phyloP scores from a whole-genome alignment of 2,329 filamentous ascomycete genomes.

The Colletotrichum falcatum region DNA sequence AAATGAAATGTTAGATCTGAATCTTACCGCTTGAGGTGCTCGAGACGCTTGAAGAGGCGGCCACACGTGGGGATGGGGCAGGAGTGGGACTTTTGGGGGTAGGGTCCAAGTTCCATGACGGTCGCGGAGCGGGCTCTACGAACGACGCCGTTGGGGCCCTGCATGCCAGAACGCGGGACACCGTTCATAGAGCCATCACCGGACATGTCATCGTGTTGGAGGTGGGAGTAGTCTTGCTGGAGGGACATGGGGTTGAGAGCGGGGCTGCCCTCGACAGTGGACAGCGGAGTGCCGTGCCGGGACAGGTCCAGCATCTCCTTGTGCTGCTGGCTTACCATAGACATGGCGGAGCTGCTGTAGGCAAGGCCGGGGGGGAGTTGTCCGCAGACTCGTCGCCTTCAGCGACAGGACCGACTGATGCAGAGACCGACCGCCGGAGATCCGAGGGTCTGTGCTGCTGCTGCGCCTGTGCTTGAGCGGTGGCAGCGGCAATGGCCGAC shows the following conservation, averaged over 20 bases:
- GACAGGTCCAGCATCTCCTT: conserved; percentile 87
- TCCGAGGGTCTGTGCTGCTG: conserved; percentile 82
- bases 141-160: conserved; percentile 80
- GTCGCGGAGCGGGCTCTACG: conserved; percentile 94
- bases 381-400: conserved; percentile 84
- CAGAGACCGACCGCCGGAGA: conserved; percentile 89
- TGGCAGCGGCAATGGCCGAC: conserved; percentile 75
- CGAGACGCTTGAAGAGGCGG: conserved; percentile 97
- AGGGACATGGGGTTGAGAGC: conserved; percentile 77
- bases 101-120: conserved; percentile 95
- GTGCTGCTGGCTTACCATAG: conserved; percentile 74
- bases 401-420: conserved; percentile 83
- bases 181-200: conserved; percentile 69
- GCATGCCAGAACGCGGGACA: conserved; percentile 73
- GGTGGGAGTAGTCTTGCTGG: conserved; percentile 72
- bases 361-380: conserved; percentile 84
- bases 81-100: conserved; percentile 97
- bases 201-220: conserved; percentile 72
- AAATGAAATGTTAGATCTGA: conserved; percentile 53
- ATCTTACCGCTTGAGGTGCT: conserved; percentile 97
- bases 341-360: conserved; percentile 76
- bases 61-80: conserved; percentile 99
- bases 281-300: conserved; percentile 89
- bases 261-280: conserved; percentile 85
- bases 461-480: conserved; percentile 65